These are phyloP conservation scores for Ganoderma resinaceum DNA, from an alignment of 1,284 basidiomycete species.

Conservation along the genomic window DNA sequence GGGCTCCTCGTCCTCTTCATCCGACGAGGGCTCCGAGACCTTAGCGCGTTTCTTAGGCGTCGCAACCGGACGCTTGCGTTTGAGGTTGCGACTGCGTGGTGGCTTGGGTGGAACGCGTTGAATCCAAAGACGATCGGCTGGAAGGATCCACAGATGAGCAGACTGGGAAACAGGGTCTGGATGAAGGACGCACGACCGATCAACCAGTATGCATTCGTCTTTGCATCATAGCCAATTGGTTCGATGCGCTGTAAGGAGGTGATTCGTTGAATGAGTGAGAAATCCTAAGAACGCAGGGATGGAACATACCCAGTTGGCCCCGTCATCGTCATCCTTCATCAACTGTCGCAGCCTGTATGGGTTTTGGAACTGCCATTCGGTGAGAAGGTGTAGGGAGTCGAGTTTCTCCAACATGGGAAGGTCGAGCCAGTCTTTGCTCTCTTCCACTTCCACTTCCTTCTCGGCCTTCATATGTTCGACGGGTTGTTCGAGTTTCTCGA, in stretches of 20 bases:
- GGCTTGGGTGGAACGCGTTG: slow-evolving; percentile 72
- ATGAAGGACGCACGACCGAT: slow-evolving; percentile 69
- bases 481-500: slow-evolving; percentile 17
- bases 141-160: slow-evolving; percentile 8
- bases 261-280: background rate
- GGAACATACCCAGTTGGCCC: slow-evolving; percentile 72
- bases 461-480: background rate
- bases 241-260: slow-evolving; percentile 70
- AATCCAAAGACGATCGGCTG: slow-evolving; percentile 87
- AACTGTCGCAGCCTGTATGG: slow-evolving; percentile 65
- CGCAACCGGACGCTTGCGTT: slow-evolving; percentile 57
- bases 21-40: slow-evolving; percentile 12
- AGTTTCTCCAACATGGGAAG: slow-evolving; percentile 77
- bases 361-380: slow-evolving; percentile 86
- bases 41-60: slow-evolving; percentile 31
- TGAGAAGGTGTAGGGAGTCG: slow-evolving; percentile 75
- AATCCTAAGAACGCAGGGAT: background rate
- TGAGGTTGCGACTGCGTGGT: slow-evolving; percentile 49
- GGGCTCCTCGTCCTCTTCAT: slow-evolving; percentile 32
- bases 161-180: background rate
- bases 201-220: slow-evolving; percentile 87
- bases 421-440: slow-evolving; percentile 69
- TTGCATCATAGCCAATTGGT: slow-evolving; percentile 86
- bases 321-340: slow-evolving; percentile 82
- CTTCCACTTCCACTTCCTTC: slow-evolving; percentile 29